A percentile compares a stretch with the other conserved stretches of the same genome.
phyloP scores from a whole-genome alignment of 1,284 basidiomycete species.

The Tilletia setariae region DNA sequence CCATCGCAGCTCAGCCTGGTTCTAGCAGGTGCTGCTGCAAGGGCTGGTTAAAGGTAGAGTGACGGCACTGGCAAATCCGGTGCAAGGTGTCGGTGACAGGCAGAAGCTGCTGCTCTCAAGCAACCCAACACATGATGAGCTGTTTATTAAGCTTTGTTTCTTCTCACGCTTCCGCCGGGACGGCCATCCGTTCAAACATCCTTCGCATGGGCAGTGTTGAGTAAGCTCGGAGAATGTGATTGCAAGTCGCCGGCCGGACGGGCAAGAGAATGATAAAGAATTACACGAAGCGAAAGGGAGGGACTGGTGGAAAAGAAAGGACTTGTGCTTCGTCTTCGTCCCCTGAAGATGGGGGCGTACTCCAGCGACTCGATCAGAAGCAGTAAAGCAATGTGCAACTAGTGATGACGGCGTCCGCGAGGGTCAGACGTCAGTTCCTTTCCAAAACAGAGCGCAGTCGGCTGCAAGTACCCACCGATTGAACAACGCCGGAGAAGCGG shows the following conservation, averaged over 20 bases:
- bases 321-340: neutral
- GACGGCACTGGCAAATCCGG: too few species aligned
- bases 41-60: too few species aligned
- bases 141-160: neutral
- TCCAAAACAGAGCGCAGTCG: neutral
- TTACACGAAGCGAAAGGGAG: neutral
- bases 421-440: conserved; percentile 51
- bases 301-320: neutral
- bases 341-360: neutral
- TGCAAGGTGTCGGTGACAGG: too few species aligned
- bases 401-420: conserved; percentile 99
- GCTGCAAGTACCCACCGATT: conserved; percentile 63
- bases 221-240: too few species aligned
- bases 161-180: neutral
- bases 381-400: conserved; percentile 72
- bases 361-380: neutral
- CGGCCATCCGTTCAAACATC: too few species aligned
- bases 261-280: neutral
- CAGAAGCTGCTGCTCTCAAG: neutral
- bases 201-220: too few species aligned
- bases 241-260: neutral
- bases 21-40: too few species aligned
- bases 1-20: too few species aligned
- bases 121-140: neutral
- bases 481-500: conserved; percentile 73